Evolutionary conservation across 163 green algal genomes (phyloP), one percentile per base, ranked within the genome.

Genomic region (Prototheca stagnorum): DNA sequence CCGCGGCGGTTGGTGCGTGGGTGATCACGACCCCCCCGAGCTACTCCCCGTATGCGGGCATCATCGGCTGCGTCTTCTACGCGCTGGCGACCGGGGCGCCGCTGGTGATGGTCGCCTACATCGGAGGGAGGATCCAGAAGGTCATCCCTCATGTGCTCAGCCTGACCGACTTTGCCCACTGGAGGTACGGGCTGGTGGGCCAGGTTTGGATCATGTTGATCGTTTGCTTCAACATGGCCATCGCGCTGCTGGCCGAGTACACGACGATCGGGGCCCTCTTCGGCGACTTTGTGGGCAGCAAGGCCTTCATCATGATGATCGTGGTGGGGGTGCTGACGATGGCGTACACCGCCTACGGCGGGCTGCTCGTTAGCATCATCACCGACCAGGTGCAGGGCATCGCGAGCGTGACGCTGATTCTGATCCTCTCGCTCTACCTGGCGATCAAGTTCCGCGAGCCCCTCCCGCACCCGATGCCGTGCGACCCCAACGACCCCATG

Each of bases 181-280:
- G 61, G 58, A 56, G 62, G n/a, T 78, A 54, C 24, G 57, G 63
- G 33, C 59, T 47, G 15, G 26, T 65, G 4, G 57, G 64, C 25
- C 61, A 74, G 43, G 47, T 41, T 1, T 57, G 67, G 24, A 59
- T 79, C 2, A 57, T 62, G 1, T n/a, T 68, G 17, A 29, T 83
- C 4, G 41, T 45, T 9, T n/a, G 74, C 23, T 75, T 79, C 69
- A 83, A 84, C 62, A 83, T 83, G 76, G 56, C 51, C 28, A 67
- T 81, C 20, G 39, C 57, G 8, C 44, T 80, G 44, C 71, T 80
- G 15, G 75, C 72, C 6, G 77, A 86, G 57, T 85, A 77, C 64
- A 80, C 68, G 9, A 73, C 76, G 16, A 68, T 87, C 17, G 61
- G 54, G 42, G 47, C 49, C n/a, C 58, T 86, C n/a, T 86, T 86